A percentile compares a stretch with the other conserved stretches of the same genome.
phyloP scores from a whole-genome alignment of 2,329 filamentous ascomycete genomes.

The Dactylellina parvicollis region DNA sequence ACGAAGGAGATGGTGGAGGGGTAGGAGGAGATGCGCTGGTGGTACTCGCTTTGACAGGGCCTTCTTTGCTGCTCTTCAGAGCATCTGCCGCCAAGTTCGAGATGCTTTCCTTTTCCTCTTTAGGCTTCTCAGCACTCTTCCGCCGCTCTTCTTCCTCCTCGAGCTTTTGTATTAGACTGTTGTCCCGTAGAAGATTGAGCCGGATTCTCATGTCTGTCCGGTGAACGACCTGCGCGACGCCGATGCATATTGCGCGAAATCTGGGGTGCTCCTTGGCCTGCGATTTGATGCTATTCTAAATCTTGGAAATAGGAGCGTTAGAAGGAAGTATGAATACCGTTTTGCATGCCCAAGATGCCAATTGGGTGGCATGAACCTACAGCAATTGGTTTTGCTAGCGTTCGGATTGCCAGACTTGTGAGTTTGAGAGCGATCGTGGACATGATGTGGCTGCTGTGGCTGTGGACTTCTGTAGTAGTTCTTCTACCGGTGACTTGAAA shows the following conservation, averaged over 20 bases:
- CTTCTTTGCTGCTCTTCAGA: slow-evolving; percentile 58
- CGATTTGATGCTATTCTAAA: slow-evolving; percentile 72
- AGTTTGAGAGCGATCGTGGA: slow-evolving; percentile 70
- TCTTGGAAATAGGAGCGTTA: slow-evolving; percentile 30
- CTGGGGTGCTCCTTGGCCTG: slow-evolving; percentile 75
- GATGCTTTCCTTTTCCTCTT: slow-evolving; percentile 60
- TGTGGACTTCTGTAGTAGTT: not conserved
- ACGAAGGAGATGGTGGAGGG: not conserved
- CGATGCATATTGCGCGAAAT: slow-evolving; percentile 71
- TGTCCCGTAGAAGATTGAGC: slow-evolving; percentile 72
- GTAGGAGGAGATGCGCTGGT: not conserved
- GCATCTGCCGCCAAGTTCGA: slow-evolving; percentile 28
- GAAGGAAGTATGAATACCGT: slow-evolving; percentile 37
- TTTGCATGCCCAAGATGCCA: too few species aligned
- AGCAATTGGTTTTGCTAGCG: slow-evolving; percentile 74
- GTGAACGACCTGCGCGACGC: slow-evolving; percentile 72
- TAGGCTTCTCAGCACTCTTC: slow-evolving; percentile 66
- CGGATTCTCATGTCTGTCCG: slow-evolving; percentile 75
- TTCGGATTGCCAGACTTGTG: slow-evolving; percentile 72
- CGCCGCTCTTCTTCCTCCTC: slow-evolving; percentile 67
- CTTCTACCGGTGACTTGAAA: not conserved
- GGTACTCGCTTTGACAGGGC: slow-evolving; percentile 64
- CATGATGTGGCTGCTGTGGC: slow-evolving; percentile 28
- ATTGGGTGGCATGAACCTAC: slow-evolving; percentile 64
- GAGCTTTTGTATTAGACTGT: slow-evolving; percentile 71